A percentile compares a stretch with the other conserved stretches of the same genome.
Evolutionary conservation across 2,329 filamentous ascomycete genomes (phyloP).

Genomic region (Dendryphion nanum): DNA sequence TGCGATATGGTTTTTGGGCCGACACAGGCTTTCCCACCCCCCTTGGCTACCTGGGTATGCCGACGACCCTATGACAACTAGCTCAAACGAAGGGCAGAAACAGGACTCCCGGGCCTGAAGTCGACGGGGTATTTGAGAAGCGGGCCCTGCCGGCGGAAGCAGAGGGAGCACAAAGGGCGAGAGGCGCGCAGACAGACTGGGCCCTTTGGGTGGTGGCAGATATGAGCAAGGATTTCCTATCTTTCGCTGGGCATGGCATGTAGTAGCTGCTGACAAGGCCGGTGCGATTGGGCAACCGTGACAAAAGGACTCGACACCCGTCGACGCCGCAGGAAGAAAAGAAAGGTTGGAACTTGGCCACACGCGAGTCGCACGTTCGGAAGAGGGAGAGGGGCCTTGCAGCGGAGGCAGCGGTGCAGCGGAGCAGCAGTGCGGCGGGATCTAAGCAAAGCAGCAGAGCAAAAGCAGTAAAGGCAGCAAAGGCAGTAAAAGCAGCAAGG

Average conservation of each 20-base stretch:
- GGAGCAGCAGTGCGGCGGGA: constrained; percentile 7
- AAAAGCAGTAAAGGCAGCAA: too few relatives aligned
- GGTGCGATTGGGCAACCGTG: constrained; percentile 8
- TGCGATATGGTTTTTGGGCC: constrained; percentile 24
- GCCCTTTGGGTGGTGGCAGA: constrained; percentile 4
- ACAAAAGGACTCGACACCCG: too few relatives aligned
- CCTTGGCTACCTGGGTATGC: too few relatives aligned
- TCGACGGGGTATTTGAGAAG: too few relatives aligned
- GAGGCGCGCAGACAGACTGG: not conserved
- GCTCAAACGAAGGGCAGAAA: too few relatives aligned
- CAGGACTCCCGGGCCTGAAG: too few relatives aligned
- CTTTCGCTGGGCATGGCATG: not conserved
- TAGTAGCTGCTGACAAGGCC: constrained; percentile 6
- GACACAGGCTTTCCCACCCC: too few relatives aligned
- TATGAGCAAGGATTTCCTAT: constrained; percentile 16
- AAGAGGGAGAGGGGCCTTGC: too few relatives aligned
- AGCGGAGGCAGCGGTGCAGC: too few relatives aligned
- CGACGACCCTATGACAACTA: too few relatives aligned
- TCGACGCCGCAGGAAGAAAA: constrained; percentile 8
- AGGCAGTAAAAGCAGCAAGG: too few relatives aligned
- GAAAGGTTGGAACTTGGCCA: constrained; percentile 13
- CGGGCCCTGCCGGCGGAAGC: too few relatives aligned
- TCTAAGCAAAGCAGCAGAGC: constrained; percentile 1
- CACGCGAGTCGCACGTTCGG: constrained; percentile 15
- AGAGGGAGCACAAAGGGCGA: not conserved